Base-by-base conservation (phyloP, 2,329 filamentous ascomycete genomes). In the Colletotrichum euphorbiae region DNA sequence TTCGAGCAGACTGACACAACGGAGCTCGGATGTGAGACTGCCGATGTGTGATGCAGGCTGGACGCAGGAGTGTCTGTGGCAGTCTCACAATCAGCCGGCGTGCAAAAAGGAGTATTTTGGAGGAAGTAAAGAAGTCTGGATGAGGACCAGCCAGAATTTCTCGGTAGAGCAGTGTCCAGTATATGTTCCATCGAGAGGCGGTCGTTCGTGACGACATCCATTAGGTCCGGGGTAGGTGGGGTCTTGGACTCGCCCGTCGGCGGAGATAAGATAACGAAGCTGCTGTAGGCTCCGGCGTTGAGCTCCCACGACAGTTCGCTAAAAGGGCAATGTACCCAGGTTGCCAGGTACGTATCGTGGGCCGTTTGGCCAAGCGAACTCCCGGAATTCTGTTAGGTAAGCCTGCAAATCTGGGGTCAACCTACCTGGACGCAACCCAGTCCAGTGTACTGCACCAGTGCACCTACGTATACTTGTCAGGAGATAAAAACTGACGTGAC, bases 151-250 rank as follows among this genome's bases (percentile, higher is more conserved):
- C 17, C 24, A 17, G 11, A 19, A 56, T 15, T 12, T 31, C 31
- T 33, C 17, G 19, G 40, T 56, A 17, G 36, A 67, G 28, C 8
- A 40, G 42, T 51, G 56, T 12, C 59, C 36, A 38, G 62, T 12
- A 40, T 52, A 46, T 52, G 56, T 67, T 69, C 57, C 56, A 67
- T 33, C 42, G 42, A 67, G 62, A 46, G 45, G 63, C 38, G 50
- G 51, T 67, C 28, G 51, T 62, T 69, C 60, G 65, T 68, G 67
- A 69, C 67, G 67, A 69, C 67, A 69, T 67, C 28, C 67, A 69
- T 69, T 62, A 36, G 36, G 51, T 56, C 43, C 43, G 52, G 63
- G 43, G 50, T 21, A 69, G 42, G 67, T 67, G 67, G 67, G 67
- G 67, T 51, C 17, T 24, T 66, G 31, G 55, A 51, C 24, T 51